A percentile compares a stretch with the other conserved stretches of the same genome.
phyloP scores from a whole-genome alignment of 116 monocot species.

The Papilionanthe hybrid region DNA sequence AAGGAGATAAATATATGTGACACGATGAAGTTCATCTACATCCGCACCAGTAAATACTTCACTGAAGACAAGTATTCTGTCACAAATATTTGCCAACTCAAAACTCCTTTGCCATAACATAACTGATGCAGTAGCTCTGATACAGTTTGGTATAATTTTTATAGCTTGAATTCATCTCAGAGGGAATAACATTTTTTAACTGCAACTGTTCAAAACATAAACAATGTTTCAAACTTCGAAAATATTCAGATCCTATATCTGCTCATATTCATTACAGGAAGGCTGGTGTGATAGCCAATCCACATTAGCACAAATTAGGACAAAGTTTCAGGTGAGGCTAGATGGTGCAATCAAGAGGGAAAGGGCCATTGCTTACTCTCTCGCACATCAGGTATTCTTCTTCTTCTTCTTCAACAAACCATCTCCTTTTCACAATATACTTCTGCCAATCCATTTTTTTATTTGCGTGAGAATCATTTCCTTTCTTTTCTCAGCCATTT shows the following conservation, averaged over 20 bases:
- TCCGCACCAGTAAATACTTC: no score
- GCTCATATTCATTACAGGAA: slow-evolving; percentile 33
- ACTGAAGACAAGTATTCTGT: no score
- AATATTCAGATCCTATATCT: background rate
- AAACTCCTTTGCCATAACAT: no score
- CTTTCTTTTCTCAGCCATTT: slow-evolving; percentile 26
- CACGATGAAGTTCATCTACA: no score
- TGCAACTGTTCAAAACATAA: no score
- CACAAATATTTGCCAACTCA: no score
- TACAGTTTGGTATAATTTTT: no score
- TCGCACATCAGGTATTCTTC: slow-evolving; percentile 31
- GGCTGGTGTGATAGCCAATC: slow-evolving; percentile 76
- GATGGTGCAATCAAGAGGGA: slow-evolving; percentile 79
- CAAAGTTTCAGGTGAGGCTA: slow-evolving; percentile 58
- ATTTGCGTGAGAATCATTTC: background rate
- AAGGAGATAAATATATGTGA: no score
- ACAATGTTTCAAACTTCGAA: no score
- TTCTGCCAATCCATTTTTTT: background rate
- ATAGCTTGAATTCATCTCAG: no score
- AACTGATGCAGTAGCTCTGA: no score
- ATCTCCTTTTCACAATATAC: background rate
- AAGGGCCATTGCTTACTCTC: slow-evolving; percentile 64
- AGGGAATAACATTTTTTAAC: no score
- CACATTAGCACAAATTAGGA: slow-evolving; percentile 55
- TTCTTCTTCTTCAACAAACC: background rate